These are phyloP conservation scores for Limnanthes douglasii DNA, from an alignment of 345 rosid genomes.

Conservation along the genomic window DNA sequence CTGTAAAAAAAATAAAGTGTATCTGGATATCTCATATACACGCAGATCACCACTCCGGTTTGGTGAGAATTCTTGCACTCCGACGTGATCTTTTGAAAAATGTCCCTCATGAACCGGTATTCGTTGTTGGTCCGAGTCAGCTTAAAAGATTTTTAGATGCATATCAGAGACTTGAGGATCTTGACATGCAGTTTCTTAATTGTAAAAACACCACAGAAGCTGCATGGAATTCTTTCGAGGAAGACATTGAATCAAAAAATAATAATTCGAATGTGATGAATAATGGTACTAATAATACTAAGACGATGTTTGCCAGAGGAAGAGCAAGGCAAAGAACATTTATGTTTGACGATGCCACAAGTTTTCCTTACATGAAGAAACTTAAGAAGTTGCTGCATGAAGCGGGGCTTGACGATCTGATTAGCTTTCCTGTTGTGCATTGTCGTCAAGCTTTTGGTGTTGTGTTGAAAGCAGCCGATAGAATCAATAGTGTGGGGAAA, in stretches of 20 bases:
- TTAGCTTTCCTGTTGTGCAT: conserved; percentile 90
- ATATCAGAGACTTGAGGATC: conserved; percentile 78
- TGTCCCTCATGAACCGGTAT: conserved; percentile 51
- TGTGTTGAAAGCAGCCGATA: conserved; percentile 50
- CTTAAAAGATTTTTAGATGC: conserved; percentile 79
- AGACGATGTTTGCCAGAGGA: conserved; percentile 46
- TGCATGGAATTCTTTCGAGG: conserved; percentile 43
- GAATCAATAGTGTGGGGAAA: conserved; percentile 49
- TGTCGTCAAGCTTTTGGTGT: conserved; percentile 89
- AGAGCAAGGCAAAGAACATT: conserved; percentile 61
- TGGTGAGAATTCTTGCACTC: conserved; percentile 75
- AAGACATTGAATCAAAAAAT: conserved; percentile 12
- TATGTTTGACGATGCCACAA: conserved; percentile 25
- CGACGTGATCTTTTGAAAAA: conserved; percentile 58
- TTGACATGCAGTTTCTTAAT: conserved; percentile 80
- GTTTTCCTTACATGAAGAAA: conserved; percentile 27
- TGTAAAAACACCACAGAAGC: conserved; percentile 56
- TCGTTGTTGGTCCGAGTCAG: conserved; percentile 66
- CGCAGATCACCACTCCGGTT: conserved; percentile 86
- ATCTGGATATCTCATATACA: conserved; percentile 97
- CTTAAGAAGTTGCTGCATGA: conserved; percentile 46
- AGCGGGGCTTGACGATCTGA: conserved; percentile 46
- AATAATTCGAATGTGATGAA: too few relatives aligned
- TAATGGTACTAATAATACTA: conserved; percentile 7
- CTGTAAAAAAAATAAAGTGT: conserved; percentile 46